phyloP scores from a whole-genome alignment of 169 alveolate species.

The Plasmodium yoelii region DNA sequence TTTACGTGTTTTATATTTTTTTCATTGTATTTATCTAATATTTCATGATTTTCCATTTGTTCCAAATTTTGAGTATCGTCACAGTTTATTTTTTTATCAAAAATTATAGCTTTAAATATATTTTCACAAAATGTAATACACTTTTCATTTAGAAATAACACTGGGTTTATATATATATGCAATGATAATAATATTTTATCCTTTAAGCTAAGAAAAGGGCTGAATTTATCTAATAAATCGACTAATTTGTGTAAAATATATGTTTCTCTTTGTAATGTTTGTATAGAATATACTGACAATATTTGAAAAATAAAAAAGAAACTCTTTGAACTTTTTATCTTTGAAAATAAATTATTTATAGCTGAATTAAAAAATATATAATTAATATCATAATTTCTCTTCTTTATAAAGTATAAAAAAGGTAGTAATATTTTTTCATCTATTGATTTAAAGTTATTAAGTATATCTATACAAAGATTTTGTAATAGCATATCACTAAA shows the following conservation, averaged over 20 bases:
- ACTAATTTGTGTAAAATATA: constrained; percentile 7
- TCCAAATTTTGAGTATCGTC: not conserved
- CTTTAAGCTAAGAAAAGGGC: not conserved
- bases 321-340: constrained; percentile 5
- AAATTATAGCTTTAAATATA: constrained; percentile 2
- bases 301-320: constrained; percentile 21
- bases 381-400: constrained; percentile 31
- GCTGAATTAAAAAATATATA: constrained; percentile 30
- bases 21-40: not conserved
- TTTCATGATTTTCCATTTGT: too few relatives aligned
- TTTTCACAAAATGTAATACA: constrained; percentile 30
- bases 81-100: not conserved
- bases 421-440: constrained; percentile 12
- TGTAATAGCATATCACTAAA: constrained; percentile 29
- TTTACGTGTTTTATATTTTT: not conserved
- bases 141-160: constrained; percentile 10
- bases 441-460: constrained; percentile 23
- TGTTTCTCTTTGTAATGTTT: constrained; percentile 17
- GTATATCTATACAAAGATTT: constrained; percentile 64
- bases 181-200: constrained; percentile 36
- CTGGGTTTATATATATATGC: constrained; percentile 43
- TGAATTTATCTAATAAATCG: constrained; percentile 1
- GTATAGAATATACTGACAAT: constrained; percentile 9
- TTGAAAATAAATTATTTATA: constrained; percentile 15
- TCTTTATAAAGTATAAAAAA: constrained; percentile 52